Evolutionary conservation across 2,329 filamentous ascomycete genomes (phyloP).

Genomic region (Aspergillus felis): DNA sequence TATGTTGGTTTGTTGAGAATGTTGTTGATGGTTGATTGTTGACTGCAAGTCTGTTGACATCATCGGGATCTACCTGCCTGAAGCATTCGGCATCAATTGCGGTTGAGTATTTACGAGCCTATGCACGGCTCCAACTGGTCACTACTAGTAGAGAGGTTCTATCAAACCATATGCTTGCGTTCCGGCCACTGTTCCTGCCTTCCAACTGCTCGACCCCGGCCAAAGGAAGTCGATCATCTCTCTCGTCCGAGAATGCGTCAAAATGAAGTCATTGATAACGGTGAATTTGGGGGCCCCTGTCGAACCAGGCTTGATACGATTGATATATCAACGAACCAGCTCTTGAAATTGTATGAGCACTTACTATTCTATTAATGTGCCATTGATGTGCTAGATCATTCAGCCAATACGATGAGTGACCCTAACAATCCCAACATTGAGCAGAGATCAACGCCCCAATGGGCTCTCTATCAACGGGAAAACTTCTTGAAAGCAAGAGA

Average conservation of each 20-base stretch:
- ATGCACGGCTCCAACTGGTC: not conserved
- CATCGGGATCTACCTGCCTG: not conserved
- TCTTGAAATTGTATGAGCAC: not conserved
- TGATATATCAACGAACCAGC: not conserved
- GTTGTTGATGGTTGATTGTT: not conserved
- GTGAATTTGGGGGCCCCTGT: not conserved
- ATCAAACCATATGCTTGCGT: slow-evolving; percentile 1
- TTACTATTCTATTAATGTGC: not conserved
- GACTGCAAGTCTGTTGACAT: not conserved
- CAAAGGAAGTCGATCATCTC: not conserved
- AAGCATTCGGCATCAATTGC: not conserved
- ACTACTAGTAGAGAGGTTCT: not conserved
- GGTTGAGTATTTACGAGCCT: not conserved
- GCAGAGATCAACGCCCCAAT: slow-evolving; percentile 50
- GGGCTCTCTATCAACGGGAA: slow-evolving; percentile 52
- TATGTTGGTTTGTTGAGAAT: not conserved
- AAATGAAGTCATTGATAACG: slow-evolving; percentile 25
- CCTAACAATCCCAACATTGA: slow-evolving; percentile 51
- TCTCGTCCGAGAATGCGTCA: slow-evolving; percentile 20
- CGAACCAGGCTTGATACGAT: not conserved
- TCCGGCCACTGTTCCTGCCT: not conserved
- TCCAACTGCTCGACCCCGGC: not conserved
- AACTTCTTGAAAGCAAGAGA: slow-evolving; percentile 54
- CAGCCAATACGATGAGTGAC: slow-evolving; percentile 34
- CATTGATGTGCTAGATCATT: not conserved